These are phyloP conservation scores for Vitis rupestris DNA, from an alignment of 164 flowering plant species.

Conservation along the genomic window DNA sequence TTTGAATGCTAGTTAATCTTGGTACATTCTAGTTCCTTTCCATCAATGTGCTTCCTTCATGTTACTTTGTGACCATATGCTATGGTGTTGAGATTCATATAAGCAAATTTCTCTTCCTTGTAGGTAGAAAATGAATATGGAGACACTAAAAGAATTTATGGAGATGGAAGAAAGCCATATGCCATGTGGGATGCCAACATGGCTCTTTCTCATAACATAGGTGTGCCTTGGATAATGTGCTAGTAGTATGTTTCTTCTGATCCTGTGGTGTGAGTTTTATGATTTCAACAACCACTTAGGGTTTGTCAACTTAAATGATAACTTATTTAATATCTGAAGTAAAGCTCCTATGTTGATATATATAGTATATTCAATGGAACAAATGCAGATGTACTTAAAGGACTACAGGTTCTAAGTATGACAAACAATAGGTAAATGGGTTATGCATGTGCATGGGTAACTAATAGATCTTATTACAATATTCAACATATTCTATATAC, in stretches of 20 bases:
- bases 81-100: not conserved
- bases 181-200: slow-evolving; percentile 90
- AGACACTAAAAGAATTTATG: slow-evolving; percentile 61
- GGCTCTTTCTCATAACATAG: slow-evolving; percentile 90
- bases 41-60: not conserved
- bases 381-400: too few species aligned
- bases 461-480: too few species aligned
- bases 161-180: slow-evolving; percentile 83
- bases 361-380: too few species aligned
- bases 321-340: not conserved
- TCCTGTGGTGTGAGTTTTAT: slow-evolving; percentile 61
- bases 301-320: not conserved
- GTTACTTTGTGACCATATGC: not conserved
- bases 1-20: not conserved
- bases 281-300: not conserved
- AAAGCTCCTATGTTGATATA: too few species aligned
- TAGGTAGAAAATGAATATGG: slow-evolving; percentile 99
- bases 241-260: slow-evolving; percentile 90
- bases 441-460: too few species aligned
- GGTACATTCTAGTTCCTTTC: not conserved
- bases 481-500: too few species aligned
- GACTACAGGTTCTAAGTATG: too few species aligned
- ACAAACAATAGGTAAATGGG: too few species aligned
- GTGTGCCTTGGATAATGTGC: slow-evolving; percentile 99
- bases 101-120: slow-evolving; percentile 13